Base-by-base conservation (phyloP, 495 filamentous ascomycete species). In the Mytilinidion resinicola region DNA sequence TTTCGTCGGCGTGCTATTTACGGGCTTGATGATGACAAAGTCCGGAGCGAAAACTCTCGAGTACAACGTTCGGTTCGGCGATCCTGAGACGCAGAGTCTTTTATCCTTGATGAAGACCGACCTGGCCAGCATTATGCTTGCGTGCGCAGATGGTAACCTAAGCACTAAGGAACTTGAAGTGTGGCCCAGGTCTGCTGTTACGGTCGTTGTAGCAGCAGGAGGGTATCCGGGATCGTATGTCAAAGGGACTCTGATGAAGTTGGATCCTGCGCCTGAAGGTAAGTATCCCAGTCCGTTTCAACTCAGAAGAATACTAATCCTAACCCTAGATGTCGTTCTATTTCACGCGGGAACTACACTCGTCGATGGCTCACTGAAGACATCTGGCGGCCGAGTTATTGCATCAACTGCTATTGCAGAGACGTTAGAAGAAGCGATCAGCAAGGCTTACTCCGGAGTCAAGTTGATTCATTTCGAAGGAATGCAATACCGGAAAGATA, bases 61-160 rank as follows among this genome's bases (percentile, higher is more conserved):
- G 73, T 98, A 98, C 75, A 98, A 98, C 65, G 91, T 96, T 50
- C 85, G 93, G 53, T 96, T 96, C 61, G 93, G 93, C 35, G 92
- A 98, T 64, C 93, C 93, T 17, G 93, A 98, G 74, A 95, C 90
- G 0, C 92, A 98, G 75, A 96, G 90, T 10, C 79, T 96, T 7
- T 77, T 98, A 7, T 86, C 90, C 12, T 78, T 97, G 17, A 77
- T 98, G 58, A 86, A 93, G 57, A 88, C 87, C 37, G 92, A 98
- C 74, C 76, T 98, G 57, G 92, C 91, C 0, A 83, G 96, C 70
- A 81, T 96, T 53, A 90, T 97, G 85, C 75, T 89, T 46, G 91
- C 90, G 46, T 96, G 91, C 72, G 84, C 87, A 3, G 81, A 86
- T 42, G 78, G 85, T 39, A 86, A 82, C 66, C 81, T 98, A 4